These are phyloP conservation scores for Ustilago nuda DNA, from an alignment of 1,284 basidiomycete genomes.

Conservation along the genomic window DNA sequence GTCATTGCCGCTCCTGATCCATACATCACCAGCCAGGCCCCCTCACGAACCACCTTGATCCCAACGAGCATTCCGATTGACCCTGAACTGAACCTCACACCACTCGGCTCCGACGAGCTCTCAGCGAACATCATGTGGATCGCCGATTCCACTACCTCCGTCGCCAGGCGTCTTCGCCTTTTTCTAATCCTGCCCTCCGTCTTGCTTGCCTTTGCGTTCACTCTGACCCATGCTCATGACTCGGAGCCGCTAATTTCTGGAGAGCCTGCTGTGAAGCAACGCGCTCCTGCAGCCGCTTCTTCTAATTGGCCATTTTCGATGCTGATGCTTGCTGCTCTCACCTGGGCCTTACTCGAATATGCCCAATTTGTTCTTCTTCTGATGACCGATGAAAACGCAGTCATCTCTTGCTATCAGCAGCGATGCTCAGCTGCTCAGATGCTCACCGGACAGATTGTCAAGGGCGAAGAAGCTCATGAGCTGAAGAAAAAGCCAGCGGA, in stretches of 20 bases:
- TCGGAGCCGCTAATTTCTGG: background rate
- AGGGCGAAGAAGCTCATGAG: background rate
- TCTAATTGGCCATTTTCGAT: slow-evolving; percentile 1
- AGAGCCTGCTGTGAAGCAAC: background rate
- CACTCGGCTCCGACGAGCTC: background rate
- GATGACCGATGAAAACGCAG: slow-evolving; percentile 15
- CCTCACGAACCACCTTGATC: background rate
- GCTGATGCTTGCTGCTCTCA: slow-evolving; percentile 8
- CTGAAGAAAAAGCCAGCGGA: background rate
- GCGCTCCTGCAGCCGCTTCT: background rate
- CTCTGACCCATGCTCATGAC: background rate
- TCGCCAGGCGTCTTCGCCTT: slow-evolving; percentile 9
- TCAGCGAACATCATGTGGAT: background rate
- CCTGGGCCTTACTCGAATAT: slow-evolving; percentile 24
- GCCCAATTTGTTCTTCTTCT: slow-evolving; percentile 17
- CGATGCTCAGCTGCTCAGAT: slow-evolving; percentile 9
- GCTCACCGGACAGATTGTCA: background rate
- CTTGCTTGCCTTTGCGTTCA: background rate
- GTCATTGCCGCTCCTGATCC: background rate
- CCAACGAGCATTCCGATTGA: slow-evolving; percentile 4
- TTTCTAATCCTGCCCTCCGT: background rate
- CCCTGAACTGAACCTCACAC: background rate
- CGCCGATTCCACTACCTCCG: slow-evolving; percentile 9
- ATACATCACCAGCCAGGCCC: background rate
- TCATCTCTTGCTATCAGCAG: slow-evolving; percentile 18